Base-by-base conservation (phyloP, 2,329 filamentous ascomycete species). In the Colletotrichum viniferum region DNA sequence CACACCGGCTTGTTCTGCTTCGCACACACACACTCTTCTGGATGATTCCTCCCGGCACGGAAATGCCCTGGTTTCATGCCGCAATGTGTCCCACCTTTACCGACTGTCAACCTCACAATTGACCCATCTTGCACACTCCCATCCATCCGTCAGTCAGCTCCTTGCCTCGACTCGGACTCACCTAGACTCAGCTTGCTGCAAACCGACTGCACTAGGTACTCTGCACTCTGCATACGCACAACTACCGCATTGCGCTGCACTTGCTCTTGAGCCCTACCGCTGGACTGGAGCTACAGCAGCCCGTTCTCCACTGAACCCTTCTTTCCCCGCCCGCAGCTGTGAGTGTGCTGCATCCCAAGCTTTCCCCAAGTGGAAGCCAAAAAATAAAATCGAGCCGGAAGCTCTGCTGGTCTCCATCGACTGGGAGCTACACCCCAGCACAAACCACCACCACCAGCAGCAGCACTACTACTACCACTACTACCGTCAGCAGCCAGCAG, bases 221-320 rank as follows among this genome's bases (percentile, higher is more conserved):
- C 62, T 48, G 58, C 58, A 52, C 38, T 52, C 43, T 52, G 43
- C 43, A 52, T 52, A 52, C 43, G 43, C 43, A 52, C 43, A 52
- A 52, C 43, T 52, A 52, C 43, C n/a, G 43, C 43, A 52, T 52
- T 52, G 10, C 43, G 43, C n/a, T 48, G 62, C 38, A 32, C 21
- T 28, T 36, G 24, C 61, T 63, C 21, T 48, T 30, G 58, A 70
- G 56, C 71, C 66, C n/a, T 73, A 43, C 38, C 65, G 43, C 69
- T 72, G 55, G 62, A 71, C 69, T 72, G 55, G 68, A 71, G 68
- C 72, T 65, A 56, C 72, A 62, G 68, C 72, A 62, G 30, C 55
- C 24, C 16, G 10, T 62, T 75, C 56, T 58, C 73, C 73, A 75
- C 73, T 28, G 32, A 43, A 73, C 62, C 62, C 38, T 69, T 69